phyloP scores from a whole-genome alignment of 2,329 filamentous ascomycete species.

The Colletotrichum sp. region DNA sequence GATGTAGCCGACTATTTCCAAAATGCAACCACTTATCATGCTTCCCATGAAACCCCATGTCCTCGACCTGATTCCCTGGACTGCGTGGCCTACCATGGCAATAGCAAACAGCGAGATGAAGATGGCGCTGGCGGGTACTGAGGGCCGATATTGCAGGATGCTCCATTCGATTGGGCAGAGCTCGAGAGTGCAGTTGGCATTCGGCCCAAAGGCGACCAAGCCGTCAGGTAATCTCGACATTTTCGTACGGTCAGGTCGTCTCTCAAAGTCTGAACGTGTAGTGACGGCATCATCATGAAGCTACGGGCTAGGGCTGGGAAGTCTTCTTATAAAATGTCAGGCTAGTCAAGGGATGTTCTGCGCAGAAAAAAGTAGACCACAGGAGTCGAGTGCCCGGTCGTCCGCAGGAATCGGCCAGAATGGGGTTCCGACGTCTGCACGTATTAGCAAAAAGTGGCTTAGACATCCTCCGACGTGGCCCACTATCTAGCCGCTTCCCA shows the following conservation, averaged over 20 bases:
- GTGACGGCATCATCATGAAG: background rate
- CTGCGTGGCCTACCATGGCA: constrained; percentile 45
- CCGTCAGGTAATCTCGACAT: constrained; percentile 8
- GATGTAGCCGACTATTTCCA: constrained; percentile 67
- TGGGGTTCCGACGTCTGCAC: background rate
- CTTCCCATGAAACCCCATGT: constrained; percentile 48
- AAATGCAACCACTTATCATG: constrained; percentile 59
- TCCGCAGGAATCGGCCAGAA: constrained; percentile 3
- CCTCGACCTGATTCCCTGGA: constrained; percentile 45
- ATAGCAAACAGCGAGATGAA: constrained; percentile 47
- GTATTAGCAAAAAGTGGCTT: background rate
- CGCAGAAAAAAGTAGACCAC: no score
- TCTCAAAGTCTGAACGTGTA: background rate
- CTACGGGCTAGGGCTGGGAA: background rate
- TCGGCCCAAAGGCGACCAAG: constrained; percentile 42
- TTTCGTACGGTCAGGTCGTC: background rate
- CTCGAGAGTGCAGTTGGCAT: constrained; percentile 51
- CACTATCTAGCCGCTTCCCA: background rate
- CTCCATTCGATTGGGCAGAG: constrained; percentile 46
- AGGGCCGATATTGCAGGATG: constrained; percentile 47
- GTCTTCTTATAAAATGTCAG: background rate
- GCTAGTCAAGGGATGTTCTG: background rate
- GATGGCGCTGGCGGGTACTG: constrained; percentile 34
- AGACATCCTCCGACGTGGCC: background rate
- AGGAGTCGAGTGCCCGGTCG: background rate